A percentile compares a stretch with the other conserved stretches of the same genome.
These are phyloP conservation scores for Cladosporium velox DNA, from an alignment of 2,329 filamentous ascomycete genomes.

Conservation along the genomic window DNA sequence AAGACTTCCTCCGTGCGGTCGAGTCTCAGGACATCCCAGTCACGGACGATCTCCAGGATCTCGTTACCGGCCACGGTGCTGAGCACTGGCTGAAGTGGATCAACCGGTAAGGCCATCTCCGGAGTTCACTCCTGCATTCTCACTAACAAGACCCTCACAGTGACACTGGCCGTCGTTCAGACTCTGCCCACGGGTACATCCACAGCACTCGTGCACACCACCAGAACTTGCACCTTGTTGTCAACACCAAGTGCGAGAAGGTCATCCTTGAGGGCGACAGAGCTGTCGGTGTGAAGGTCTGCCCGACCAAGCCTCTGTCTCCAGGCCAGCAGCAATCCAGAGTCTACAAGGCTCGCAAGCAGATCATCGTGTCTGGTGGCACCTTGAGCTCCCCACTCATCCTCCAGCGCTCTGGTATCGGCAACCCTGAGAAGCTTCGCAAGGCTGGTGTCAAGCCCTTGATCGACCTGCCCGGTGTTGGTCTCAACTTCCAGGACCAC, in stretches of 20 bases:
- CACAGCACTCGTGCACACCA: slow-evolving; percentile 48
- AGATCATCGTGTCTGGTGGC: slow-evolving; percentile 57
- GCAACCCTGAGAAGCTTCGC: slow-evolving; percentile 52
- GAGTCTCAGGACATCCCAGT: slow-evolving; percentile 74
- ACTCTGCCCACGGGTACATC: slow-evolving; percentile 57
- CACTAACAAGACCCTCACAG: neutral
- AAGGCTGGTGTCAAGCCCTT: slow-evolving; percentile 49
- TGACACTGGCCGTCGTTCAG: slow-evolving; percentile 55
- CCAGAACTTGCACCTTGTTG: slow-evolving; percentile 61
- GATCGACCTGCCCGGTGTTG: slow-evolving; percentile 54
- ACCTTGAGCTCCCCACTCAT: slow-evolving; percentile 57
- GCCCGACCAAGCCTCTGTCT: slow-evolving; percentile 66
- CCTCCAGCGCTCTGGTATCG: slow-evolving; percentile 66
- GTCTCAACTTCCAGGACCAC: slow-evolving; percentile 59
- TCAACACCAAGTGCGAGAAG: slow-evolving; percentile 43
- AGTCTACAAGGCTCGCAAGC: slow-evolving; percentile 69
- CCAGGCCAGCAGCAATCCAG: slow-evolving; percentile 55
- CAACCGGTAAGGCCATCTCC: slow-evolving; percentile 47
- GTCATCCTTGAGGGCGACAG: slow-evolving; percentile 46
- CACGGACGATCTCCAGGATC: slow-evolving; percentile 48
- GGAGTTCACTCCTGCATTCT: neutral
- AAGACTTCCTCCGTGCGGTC: slow-evolving; percentile 46
- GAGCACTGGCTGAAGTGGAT: slow-evolving; percentile 55
- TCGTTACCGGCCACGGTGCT: slow-evolving; percentile 35
- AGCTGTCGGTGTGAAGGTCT: slow-evolving; percentile 46